Evolutionary conservation across 176 grass and related monocot genomes (phyloP).

Genomic region (Eremochloa ophiuroides): DNA sequence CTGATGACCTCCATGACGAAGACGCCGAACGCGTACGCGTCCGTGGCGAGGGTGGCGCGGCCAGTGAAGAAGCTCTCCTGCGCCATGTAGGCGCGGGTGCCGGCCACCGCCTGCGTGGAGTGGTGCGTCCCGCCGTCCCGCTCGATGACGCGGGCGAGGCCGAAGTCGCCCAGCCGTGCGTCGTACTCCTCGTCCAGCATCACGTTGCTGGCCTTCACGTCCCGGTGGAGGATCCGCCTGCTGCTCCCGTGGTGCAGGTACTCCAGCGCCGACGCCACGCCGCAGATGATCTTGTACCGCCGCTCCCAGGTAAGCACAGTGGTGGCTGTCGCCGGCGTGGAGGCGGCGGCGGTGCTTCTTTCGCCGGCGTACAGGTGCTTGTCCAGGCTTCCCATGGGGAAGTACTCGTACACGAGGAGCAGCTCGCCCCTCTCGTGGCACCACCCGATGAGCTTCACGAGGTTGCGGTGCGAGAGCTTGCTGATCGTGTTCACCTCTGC

Average conservation of each 20-base stretch:
- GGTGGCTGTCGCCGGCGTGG: too few species aligned
- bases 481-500: constrained; percentile 63
- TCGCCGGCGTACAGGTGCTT: constrained; percentile 36
- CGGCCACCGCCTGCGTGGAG: constrained; percentile 45
- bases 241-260: constrained; percentile 63
- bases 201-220: constrained; percentile 68
- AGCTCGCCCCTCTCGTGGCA: constrained; percentile 49
- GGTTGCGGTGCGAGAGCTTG: constrained; percentile 67
- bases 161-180: constrained; percentile 55
- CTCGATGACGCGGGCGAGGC: constrained; percentile 48
- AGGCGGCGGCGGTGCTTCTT: too few species aligned
- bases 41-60: constrained; percentile 49
- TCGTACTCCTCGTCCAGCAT: constrained; percentile 50
- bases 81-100: constrained; percentile 53
- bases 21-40: constrained; percentile 48
- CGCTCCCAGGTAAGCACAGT: too few species aligned
- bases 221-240: constrained; percentile 45
- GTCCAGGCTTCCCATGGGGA: constrained; percentile 51
- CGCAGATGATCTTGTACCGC: constrained; percentile 37
- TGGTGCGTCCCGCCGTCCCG: constrained; percentile 49
- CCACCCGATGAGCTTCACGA: constrained; percentile 55
- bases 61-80: constrained; percentile 64
- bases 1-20: constrained; percentile 57
- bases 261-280: constrained; percentile 52
- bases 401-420: constrained; percentile 53